Percentiles rank a stretch among this genome's conserved stretches.
Evolutionary conservation across 441 rosid genomes (phyloP).

Genomic region (Sinapis alba): DNA sequence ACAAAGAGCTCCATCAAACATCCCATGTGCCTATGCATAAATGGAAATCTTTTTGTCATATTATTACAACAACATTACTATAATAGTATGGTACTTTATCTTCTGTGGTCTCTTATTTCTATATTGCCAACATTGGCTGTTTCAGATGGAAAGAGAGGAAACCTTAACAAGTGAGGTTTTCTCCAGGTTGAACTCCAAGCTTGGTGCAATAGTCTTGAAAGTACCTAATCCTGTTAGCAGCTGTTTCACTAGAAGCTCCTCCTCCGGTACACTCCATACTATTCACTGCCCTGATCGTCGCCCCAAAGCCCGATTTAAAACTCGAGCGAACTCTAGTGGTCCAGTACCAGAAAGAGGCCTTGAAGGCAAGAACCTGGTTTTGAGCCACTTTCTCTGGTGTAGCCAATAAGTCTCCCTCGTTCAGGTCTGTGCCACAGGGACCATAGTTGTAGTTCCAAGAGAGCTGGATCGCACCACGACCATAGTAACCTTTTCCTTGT

Average conservation of each 20-base stretch:
- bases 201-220: slow-evolving; percentile 45
- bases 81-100: not conserved
- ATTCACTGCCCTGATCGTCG: slow-evolving; percentile 50
- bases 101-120: slow-evolving; percentile 14
- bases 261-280: slow-evolving; percentile 48
- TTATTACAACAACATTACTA: slow-evolving; percentile 2
- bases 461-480: slow-evolving; percentile 70
- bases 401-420: slow-evolving; percentile 30
- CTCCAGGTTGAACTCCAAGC: slow-evolving; percentile 41
- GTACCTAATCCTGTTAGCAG: slow-evolving; percentile 39
- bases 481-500: slow-evolving; percentile 52
- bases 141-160: not conserved
- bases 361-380: slow-evolving; percentile 44
- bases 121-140: not conserved
- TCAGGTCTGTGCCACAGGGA: slow-evolving; percentile 42
- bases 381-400: slow-evolving; percentile 52
- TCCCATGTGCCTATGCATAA: not conserved
- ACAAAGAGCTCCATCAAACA: not conserved
- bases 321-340: slow-evolving; percentile 40
- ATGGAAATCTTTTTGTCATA: not conserved
- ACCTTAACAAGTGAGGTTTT: slow-evolving; percentile 26
- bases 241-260: not conserved
- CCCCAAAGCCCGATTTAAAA: slow-evolving; percentile 51
- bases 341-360: slow-evolving; percentile 64
- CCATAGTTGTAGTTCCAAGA: slow-evolving; percentile 71